phyloP scores from a whole-genome alignment of 139 green algal genomes.

The Coelastrella sp. region DNA sequence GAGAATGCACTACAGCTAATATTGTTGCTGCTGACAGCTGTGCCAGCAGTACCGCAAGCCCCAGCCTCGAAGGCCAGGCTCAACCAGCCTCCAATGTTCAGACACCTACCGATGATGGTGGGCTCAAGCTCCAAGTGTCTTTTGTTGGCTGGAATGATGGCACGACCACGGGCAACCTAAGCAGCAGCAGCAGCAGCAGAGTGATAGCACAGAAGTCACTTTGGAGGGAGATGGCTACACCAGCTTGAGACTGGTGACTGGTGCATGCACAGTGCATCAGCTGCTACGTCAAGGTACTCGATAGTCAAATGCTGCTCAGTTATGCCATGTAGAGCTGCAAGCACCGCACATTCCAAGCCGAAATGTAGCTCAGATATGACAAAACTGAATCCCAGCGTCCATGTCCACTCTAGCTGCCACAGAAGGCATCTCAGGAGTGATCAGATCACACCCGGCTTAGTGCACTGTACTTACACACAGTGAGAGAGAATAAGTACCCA shows the following conservation, averaged over 20 bases:
- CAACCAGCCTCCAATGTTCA: no score
- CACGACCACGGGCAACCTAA: constrained; percentile 91
- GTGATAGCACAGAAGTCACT: background rate
- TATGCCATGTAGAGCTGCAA: no score
- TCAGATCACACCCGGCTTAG: no score
- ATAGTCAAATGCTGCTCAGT: no score
- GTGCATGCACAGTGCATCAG: no score
- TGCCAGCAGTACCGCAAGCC: background rate
- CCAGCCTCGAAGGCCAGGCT: background rate
- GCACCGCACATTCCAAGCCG: no score
- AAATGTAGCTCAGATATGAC: constrained; percentile 81
- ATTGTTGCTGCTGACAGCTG: background rate
- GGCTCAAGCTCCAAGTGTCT: constrained; percentile 95
- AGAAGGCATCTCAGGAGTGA: no score
- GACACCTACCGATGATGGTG: constrained; percentile 82
- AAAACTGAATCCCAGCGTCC: constrained; percentile 80
- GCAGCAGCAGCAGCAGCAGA: background rate
- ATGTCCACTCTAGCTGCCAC: no score
- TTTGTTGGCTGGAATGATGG: constrained; percentile 98
- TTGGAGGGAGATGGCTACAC: background rate
- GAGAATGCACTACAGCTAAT: background rate
- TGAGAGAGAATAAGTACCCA: no score
- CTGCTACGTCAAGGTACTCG: no score
- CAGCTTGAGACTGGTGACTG: background rate
- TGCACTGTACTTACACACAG: no score